Conservation (phyloP, 2,329 filamentous ascomycete species). For the Incumbomyces lentus region DNA sequence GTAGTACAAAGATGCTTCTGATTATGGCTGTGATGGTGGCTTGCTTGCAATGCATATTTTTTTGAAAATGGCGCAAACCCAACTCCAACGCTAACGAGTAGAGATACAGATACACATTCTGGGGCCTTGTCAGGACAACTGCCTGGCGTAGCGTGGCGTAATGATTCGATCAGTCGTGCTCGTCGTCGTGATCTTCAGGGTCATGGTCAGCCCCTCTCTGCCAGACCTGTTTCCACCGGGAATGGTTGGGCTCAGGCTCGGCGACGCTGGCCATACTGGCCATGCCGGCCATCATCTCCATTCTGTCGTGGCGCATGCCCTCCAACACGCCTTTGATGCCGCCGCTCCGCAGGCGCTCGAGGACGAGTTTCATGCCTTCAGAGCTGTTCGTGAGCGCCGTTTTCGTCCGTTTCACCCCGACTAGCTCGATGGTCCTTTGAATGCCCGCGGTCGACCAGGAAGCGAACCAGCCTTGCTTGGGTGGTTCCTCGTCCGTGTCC, state of each 20-base stretch:
- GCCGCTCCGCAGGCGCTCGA: conserved; percentile 52
- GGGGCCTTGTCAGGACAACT: too few species aligned
- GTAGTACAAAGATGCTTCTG: too few species aligned
- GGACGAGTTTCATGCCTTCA: conserved; percentile 56
- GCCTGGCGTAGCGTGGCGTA: too few species aligned
- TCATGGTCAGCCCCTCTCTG: neutral
- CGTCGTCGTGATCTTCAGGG: too few species aligned
- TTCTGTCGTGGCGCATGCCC: conserved; percentile 53
- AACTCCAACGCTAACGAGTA: too few species aligned
- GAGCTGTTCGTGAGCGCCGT: conserved; percentile 53
- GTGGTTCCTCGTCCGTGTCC: conserved; percentile 36
- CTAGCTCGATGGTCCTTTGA: conserved; percentile 53
- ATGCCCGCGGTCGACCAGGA: conserved; percentile 50
- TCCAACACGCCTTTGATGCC: conserved; percentile 61
- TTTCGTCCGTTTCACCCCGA: conserved; percentile 50
- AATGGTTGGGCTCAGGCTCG: neutral
- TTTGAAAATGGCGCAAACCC: too few species aligned
- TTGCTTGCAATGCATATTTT: too few species aligned
- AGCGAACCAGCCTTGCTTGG: conserved; percentile 47
- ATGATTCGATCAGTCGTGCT: too few species aligned
- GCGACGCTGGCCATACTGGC: conserved; percentile 20
- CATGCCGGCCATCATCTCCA: conserved; percentile 29
- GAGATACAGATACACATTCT: too few species aligned
- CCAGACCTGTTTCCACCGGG: neutral
- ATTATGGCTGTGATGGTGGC: too few species aligned